These are phyloP conservation scores for Acanthochlamys bracteata DNA, from an alignment of 106 monocot genomes.

Conservation along the genomic window DNA sequence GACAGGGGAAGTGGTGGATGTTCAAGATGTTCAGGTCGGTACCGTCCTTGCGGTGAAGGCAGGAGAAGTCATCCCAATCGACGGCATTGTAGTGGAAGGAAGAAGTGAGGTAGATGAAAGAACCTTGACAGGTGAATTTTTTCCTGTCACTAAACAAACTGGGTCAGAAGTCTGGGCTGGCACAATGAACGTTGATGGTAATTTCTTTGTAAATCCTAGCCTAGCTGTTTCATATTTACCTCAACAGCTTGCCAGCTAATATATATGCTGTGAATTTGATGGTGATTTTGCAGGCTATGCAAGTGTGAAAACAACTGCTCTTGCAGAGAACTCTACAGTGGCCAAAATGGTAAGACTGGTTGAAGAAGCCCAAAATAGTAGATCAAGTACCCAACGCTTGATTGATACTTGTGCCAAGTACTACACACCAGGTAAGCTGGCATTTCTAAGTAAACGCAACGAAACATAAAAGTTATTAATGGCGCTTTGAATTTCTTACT, in stretches of 20 bases:
- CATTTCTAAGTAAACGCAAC: background rate
- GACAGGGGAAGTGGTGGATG: constrained; percentile 52
- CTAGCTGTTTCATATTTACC: background rate
- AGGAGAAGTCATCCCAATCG: constrained; percentile 87
- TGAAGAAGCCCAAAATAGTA: constrained; percentile 93
- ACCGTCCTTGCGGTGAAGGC: constrained; percentile 80
- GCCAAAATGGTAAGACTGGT: constrained; percentile 90
- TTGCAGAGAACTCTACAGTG: constrained; percentile 86
- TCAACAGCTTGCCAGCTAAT: no score
- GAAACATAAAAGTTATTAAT: background rate
- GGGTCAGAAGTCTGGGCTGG: constrained; percentile 86
- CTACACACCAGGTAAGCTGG: constrained; percentile 84
- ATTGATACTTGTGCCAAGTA: constrained; percentile 84
- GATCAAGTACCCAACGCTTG: constrained; percentile 69
- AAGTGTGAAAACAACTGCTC: constrained; percentile 78
- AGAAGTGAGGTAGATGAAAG: constrained; percentile 79
- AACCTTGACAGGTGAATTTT: constrained; percentile 82
- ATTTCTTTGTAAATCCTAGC: background rate
- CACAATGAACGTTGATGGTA: constrained; percentile 88
- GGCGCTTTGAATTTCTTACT: background rate
- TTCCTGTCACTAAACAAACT: constrained; percentile 72
- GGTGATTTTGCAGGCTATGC: constrained; percentile 53
- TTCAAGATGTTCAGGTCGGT: constrained; percentile 46
- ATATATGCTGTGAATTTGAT: background rate
- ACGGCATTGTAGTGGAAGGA: constrained; percentile 78